Evolutionary conservation across 768 basidiomycete species (phyloP), one percentile per base, ranked within the genome.

Genomic region (Leucosporidium yakuticum): DNA sequence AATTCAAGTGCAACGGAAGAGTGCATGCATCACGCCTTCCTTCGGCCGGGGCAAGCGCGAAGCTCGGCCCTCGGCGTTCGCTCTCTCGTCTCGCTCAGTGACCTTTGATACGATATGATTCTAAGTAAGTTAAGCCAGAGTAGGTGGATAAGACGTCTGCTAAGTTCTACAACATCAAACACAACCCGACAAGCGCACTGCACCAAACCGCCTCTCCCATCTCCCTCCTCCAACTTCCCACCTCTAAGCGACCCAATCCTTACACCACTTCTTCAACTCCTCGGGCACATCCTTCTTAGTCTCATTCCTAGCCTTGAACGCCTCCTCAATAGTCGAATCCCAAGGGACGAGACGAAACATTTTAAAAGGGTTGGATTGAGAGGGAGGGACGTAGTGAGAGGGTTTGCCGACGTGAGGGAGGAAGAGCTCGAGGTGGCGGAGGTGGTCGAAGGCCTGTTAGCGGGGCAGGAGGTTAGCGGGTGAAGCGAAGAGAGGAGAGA

Each of bases 371-470:
- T 63, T 58, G 27, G 66, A 56, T n/a, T 51, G 36, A 4, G 56
- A 17, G n/a, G 72, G 69, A 2, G 61, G 5, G 15, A 53, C 27
- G 66, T 65, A 70, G 34, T 31, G 27, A 4, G 27, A 4, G 27
- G 49, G 29, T 31, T 34, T 50, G 31, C 60, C 60, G 4, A 49
- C 14, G 47, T 56, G 54, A 9, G 72, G 69, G 21, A 73, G 61
- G 49, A 73, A 48, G 47, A 73, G 44, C 55, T 73, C 72, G 32
- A 19, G 57, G 15, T n/a, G 4, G 8, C 66, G 50, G 31, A 73
- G 63, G 6, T 63, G 39, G 60, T 73, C 72, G 58, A 73, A 69
- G 11, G 66, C 72, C 62, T 63, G 32, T 23, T 27, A 4, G 23
- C 9, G 29, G 20, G 5, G 47, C 3, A 34, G 12, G 11, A 20